Evolutionary conservation across 2,329 filamentous ascomycete species (phyloP), one percentile per base, ranked within the genome.

Genomic region (Claviceps maximensis): DNA sequence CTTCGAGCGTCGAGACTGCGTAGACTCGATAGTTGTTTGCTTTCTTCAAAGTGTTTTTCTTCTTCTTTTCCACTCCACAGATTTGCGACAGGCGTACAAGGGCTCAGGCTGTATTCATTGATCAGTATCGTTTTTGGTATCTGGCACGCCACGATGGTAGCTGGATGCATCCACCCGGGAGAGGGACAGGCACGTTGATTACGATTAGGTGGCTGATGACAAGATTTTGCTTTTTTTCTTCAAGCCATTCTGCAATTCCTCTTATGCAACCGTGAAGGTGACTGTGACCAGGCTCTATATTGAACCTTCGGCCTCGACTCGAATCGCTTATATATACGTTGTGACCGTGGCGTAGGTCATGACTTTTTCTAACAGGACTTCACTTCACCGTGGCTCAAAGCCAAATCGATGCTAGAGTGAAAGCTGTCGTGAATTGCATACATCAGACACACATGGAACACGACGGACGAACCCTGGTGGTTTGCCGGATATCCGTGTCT

Each of bases 41-140:
- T 23, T 27, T n/a, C 56, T 63, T 55, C 56, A 61, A 54, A 58
- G 19, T 36, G n/a, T 53, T 55, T 59, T 61, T 55, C 53, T 49
- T 38, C 2, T 48, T 21, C 8, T 55, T 59, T 60, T 55, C 53
- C 47, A 21, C 5, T 48, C 23, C 6, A 36, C 31, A 23, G 19
- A 59, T 56, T 54, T 55, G 50, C 53, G 53, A 49, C 17, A 50
- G 50, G 53, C 53, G 53, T 54, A 46, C 31, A 38, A 42, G 46
- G 50, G 31, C 31, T 36, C 47, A 54, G 50, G 40, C 21, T 52
- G 27, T 19, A 49, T 23, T 29, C 46, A 52, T 38, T 49, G 23
- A 41, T 21, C n/a, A 7, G 7, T 47, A 41, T 38, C n/a, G n/a
- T 52, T 47, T 49, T 40, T 49, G 25, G 41, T 41, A 53, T 53